Percentiles rank a stretch among this genome's conserved stretches.
Conservation (phyloP, 768 basidiomycete genomes). For the Boletus coccyginus region DNA sequence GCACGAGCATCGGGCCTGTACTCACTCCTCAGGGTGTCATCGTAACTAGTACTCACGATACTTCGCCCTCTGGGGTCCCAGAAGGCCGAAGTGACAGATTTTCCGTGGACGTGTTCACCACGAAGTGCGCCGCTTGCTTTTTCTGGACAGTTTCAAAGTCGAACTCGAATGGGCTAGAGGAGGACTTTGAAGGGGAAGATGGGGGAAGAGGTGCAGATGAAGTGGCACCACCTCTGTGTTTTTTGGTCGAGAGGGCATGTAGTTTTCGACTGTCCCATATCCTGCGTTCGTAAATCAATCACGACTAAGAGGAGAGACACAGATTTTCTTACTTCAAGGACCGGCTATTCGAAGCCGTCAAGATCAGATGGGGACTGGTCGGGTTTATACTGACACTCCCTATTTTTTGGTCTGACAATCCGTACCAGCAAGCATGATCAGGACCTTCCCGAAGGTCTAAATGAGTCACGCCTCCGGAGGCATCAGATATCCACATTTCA, state of each 20-base stretch:
- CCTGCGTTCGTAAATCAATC: conserved; percentile 35
- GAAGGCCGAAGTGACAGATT: conserved; percentile 79
- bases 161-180: conserved; percentile 27
- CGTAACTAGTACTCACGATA: conserved; percentile 84
- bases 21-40: conserved; percentile 71
- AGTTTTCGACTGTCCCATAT: conserved; percentile 81
- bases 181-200: conserved; percentile 14
- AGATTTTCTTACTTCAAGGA: conserved; percentile 53
- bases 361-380: conserved; percentile 55
- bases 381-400: conserved; percentile 82
- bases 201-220: conserved; percentile 29
- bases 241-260: conserved; percentile 35
- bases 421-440: conserved; percentile 57
- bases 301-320: not conserved
- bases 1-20: conserved; percentile 3
- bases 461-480: conserved; percentile 66
- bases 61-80: conserved; percentile 81
- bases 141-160: conserved; percentile 44
- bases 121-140: conserved; percentile 55
- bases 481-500: conserved; percentile 86
- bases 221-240: conserved; percentile 15
- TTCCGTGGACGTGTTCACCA: conserved; percentile 65
- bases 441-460: conserved; percentile 67
- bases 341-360: conserved; percentile 77
- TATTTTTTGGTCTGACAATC: conserved; percentile 68